A percentile compares a stretch with the other conserved stretches of the same genome.
Conservation (phyloP, 2,329 filamentous ascomycete species). For the Claviceps purpurea region DNA sequence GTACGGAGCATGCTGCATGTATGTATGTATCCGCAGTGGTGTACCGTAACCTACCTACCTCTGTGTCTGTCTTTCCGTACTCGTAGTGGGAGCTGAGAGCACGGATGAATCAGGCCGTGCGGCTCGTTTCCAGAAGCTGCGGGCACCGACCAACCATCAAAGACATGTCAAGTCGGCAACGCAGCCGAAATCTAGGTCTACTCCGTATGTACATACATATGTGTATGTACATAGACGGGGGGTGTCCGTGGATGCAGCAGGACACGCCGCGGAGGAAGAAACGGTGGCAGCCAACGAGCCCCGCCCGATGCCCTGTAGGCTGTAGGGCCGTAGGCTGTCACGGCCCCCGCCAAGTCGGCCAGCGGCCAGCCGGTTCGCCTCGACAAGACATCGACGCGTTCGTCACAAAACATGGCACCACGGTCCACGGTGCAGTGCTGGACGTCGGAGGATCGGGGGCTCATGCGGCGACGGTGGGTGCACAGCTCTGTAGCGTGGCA, state of each 20-base stretch:
- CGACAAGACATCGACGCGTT: not conserved
- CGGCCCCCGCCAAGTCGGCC: not conserved
- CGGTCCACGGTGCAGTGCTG: not conserved
- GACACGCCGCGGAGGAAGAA: slow-evolving; percentile 1
- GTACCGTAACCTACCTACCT: not conserved
- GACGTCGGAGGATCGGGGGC: not conserved
- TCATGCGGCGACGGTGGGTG: not conserved
- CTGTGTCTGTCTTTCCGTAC: too few species aligned
- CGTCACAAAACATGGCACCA: not conserved
- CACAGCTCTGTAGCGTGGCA: not conserved
- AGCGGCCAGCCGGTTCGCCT: not conserved
- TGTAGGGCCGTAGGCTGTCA: not conserved
- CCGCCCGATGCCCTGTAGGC: not conserved
- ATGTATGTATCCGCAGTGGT: too few species aligned
- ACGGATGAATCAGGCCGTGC: slow-evolving; percentile 6
- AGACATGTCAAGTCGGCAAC: slow-evolving; percentile 1
- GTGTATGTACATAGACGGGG: slow-evolving; percentile 1
- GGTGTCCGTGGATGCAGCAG: not conserved
- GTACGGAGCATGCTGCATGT: not conserved
- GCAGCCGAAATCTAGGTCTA: slow-evolving; percentile 3
- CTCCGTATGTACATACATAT: too few species aligned
- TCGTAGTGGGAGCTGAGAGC: not conserved
- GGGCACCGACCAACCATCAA: slow-evolving; percentile 1
- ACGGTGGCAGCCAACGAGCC: not conserved
- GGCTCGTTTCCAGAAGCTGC: not conserved